These are phyloP conservation scores for Cephalotrichum gorgonifer DNA, from an alignment of 2,329 filamentous ascomycete species.

Conservation along the genomic window DNA sequence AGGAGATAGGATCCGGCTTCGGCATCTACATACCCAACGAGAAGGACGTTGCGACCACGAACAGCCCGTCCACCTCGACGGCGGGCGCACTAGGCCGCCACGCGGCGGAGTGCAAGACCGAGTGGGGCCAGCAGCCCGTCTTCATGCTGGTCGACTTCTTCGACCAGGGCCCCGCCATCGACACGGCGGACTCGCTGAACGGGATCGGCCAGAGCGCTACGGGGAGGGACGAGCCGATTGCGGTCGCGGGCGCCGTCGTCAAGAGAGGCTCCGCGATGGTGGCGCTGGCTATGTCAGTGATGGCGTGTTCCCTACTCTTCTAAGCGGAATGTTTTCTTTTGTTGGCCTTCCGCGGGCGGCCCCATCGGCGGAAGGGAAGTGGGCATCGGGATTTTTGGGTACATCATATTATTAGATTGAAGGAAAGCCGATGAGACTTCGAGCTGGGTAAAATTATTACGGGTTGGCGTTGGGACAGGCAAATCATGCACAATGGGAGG, in stretches of 20 bases:
- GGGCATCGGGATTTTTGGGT: background rate
- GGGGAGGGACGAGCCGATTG: background rate
- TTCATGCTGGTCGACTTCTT: slow-evolving; percentile 77
- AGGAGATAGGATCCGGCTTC: slow-evolving; percentile 38
- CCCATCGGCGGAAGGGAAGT: background rate
- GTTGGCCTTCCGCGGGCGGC: too few relatives aligned
- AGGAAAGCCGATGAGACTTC: too few relatives aligned
- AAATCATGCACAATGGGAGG: background rate
- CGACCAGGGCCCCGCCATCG: slow-evolving; percentile 59
- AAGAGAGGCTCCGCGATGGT: background rate
- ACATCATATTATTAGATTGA: too few relatives aligned
- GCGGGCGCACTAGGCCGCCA: slow-evolving; percentile 45
- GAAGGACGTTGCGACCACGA: slow-evolving; percentile 52
- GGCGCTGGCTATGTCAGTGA: background rate
- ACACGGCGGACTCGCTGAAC: slow-evolving; percentile 60
- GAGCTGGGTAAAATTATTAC: too few relatives aligned
- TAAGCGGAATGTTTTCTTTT: background rate
- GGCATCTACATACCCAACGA: slow-evolving; percentile 52
- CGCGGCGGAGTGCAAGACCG: slow-evolving; percentile 38
- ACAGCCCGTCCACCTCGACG: slow-evolving; percentile 44
- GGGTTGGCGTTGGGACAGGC: background rate
- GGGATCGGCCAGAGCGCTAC: slow-evolving; percentile 20
- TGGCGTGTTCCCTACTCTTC: background rate
- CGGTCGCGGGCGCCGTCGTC: background rate
- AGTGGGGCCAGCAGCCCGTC: slow-evolving; percentile 55